Conservation (phyloP, 2,329 filamentous ascomycete species). For the Colletotrichum salicis region DNA sequence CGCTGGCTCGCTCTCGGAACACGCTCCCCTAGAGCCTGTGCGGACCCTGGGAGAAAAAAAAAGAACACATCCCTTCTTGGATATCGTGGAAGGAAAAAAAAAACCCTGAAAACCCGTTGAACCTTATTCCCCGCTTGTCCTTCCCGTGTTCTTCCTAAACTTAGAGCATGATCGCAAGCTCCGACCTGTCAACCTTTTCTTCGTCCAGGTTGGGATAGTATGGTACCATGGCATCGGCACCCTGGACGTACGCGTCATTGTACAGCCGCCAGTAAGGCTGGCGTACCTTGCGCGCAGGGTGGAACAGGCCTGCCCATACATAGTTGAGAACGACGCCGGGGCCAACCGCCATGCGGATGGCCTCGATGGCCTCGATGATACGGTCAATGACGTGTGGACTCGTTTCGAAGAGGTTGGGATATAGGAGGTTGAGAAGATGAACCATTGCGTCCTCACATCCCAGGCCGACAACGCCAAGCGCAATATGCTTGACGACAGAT, state of each 20-base stretch:
- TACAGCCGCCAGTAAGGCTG: constrained; percentile 96
- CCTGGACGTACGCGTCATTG: constrained; percentile 96
- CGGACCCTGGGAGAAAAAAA: not conserved
- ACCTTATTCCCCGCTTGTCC: constrained; percentile 4
- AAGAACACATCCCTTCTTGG: constrained; percentile 15
- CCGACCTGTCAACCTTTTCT: constrained; percentile 80
- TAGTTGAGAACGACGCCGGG: constrained; percentile 97
- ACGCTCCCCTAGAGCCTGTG: not conserved
- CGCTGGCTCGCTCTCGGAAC: not conserved
- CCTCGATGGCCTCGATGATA: constrained; percentile 97
- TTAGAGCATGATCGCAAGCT: constrained; percentile 85
- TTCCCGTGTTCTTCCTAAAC: constrained; percentile 1
- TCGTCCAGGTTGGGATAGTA: constrained; percentile 92
- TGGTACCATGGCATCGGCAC: constrained; percentile 93
- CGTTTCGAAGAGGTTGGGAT: constrained; percentile 97
- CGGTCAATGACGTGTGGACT: constrained; percentile 98
- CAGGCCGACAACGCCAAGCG: constrained; percentile 94
- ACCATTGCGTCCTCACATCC: constrained; percentile 99
- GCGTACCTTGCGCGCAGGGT: constrained; percentile 93
- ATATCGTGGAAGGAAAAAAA: constrained; percentile 6
- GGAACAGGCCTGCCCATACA: constrained; percentile 96
- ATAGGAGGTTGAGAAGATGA: constrained; percentile 93
- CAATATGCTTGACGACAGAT: constrained; percentile 96
- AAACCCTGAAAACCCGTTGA: not conserved
- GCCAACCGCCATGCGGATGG: constrained; percentile 91